These are phyloP conservation scores for Aphanomyces stellatus DNA, from an alignment of 352 stramenopile genomes.

Conservation along the genomic window DNA sequence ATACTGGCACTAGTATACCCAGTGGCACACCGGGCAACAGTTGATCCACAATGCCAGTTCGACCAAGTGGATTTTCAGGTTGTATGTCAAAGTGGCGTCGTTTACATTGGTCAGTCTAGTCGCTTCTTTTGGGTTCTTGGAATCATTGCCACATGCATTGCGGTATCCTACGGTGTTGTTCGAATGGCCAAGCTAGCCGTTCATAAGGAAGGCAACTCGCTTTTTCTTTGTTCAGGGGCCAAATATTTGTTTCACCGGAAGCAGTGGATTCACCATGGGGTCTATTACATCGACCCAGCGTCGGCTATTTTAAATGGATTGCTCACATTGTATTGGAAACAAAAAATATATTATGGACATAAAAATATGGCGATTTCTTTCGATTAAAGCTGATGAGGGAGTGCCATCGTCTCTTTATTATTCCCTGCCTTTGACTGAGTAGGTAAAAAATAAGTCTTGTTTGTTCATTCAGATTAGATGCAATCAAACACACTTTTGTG, in stretches of 20 bases:
- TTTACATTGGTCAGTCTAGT: neutral
- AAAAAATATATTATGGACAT: neutral
- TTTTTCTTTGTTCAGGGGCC: neutral
- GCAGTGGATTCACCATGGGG: neutral
- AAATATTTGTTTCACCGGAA: neutral
- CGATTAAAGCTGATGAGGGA: too few species aligned
- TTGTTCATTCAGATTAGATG: too few species aligned
- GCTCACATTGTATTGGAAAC: neutral
- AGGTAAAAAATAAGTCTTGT: too few species aligned
- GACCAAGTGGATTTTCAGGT: neutral
- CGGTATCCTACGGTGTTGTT: neutral
- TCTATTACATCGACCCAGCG: conserved; percentile 9
- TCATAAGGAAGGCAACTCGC: neutral
- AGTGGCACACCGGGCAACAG: neutral
- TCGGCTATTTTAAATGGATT: conserved; percentile 5
- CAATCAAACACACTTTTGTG: too few species aligned
- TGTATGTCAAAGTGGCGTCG: neutral
- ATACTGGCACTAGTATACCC: neutral
- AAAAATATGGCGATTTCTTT: neutral
- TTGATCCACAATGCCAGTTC: neutral
- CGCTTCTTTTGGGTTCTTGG: neutral
- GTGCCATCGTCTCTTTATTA: too few species aligned
- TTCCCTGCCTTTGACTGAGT: too few species aligned
- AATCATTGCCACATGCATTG: neutral
- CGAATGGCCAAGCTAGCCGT: neutral